These are phyloP conservation scores for Podaxis pistillaris DNA, from an alignment of 768 basidiomycete species.

Conservation along the genomic window DNA sequence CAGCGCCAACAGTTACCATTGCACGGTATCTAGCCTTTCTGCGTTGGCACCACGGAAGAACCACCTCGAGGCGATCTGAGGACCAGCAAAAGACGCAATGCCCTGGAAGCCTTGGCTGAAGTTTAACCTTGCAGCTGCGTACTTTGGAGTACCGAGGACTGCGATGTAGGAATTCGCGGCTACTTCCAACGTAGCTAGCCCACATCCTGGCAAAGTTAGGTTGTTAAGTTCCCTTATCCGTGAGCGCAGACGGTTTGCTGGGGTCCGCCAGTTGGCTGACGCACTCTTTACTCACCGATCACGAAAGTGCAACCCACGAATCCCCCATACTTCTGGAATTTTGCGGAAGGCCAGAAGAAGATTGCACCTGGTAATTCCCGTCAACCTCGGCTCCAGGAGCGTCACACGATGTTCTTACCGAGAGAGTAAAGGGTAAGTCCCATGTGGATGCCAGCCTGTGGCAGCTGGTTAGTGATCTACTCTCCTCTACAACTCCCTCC, in stretches of 20 bases:
- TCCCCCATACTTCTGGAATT: constrained; percentile 63
- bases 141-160: constrained; percentile 63
- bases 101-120: constrained; percentile 83
- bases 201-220: constrained; percentile 44
- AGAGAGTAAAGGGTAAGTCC: constrained; percentile 59
- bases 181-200: constrained; percentile 65
- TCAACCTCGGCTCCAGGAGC: neutral
- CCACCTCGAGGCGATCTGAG: constrained; percentile 72
- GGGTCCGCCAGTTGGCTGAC: neutral
- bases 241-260: neutral
- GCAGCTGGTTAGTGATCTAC: neutral
- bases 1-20: constrained; percentile 42
- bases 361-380: constrained; percentile 50
- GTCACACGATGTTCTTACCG: constrained; percentile 28
- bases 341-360: constrained; percentile 79
- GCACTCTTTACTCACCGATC: constrained; percentile 40
- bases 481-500: neutral
- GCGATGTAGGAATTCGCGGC: constrained; percentile 82
- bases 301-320: constrained; percentile 76
- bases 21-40: constrained; percentile 60
- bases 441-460: constrained; percentile 55
- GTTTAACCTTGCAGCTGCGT: constrained; percentile 73
- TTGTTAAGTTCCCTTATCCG: neutral
- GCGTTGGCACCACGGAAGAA: constrained; percentile 70
- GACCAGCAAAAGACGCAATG: constrained; percentile 69